These are phyloP conservation scores for Rutstroemia sp. DNA, from an alignment of 2,329 filamentous ascomycete genomes.

Conservation along the genomic window DNA sequence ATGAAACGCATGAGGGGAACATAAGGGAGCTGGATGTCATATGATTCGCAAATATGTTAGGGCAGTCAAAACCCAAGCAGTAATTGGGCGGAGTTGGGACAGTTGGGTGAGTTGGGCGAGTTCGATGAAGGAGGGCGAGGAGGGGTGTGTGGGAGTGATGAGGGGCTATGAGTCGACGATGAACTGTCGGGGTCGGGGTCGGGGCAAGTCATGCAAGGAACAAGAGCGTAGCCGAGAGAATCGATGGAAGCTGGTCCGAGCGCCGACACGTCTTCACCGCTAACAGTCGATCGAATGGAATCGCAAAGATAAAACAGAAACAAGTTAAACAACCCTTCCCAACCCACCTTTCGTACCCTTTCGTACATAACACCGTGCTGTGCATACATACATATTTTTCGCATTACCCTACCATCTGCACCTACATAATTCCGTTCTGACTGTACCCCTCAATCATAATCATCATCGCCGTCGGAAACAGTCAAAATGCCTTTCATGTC, in stretches of 20 bases:
- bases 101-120: too few relatives aligned
- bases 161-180: too few relatives aligned
- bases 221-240: not conserved
- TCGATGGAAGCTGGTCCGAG: not conserved
- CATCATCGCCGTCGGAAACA: not conserved
- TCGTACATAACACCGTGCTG: not conserved
- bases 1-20: too few relatives aligned
- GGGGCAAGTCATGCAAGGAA: not conserved
- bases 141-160: too few relatives aligned
- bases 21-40: too few relatives aligned
- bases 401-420: not conserved
- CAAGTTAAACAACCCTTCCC: not conserved
- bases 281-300: not conserved
- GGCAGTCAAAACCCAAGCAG: too few relatives aligned
- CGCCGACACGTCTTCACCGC: not conserved
- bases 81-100: too few relatives aligned
- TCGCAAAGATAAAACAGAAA: not conserved
- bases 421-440: not conserved
- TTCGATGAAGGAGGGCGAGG: too few relatives aligned
- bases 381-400: too few relatives aligned
- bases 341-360: not conserved
- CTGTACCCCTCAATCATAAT: not conserved
- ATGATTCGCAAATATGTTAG: too few relatives aligned
- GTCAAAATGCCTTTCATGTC: conserved; percentile 5
- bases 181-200: too few relatives aligned